Conservation (phyloP, 306 rosid genomes). For the Castanea crenata region DNA sequence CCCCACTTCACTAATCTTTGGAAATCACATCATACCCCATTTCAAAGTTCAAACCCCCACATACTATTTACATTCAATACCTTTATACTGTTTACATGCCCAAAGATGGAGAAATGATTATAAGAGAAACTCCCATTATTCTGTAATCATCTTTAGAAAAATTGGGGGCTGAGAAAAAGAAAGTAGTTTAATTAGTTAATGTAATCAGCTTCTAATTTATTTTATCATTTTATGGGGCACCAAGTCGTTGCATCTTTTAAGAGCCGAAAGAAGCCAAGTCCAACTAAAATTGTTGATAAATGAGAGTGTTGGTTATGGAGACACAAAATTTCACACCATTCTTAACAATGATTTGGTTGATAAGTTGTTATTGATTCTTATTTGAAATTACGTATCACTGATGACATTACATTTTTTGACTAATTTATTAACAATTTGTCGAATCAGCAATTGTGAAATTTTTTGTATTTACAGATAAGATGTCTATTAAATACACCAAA, state of each 20-base stretch:
- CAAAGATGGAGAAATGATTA: slow-evolving; percentile 1
- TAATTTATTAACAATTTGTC: too few relatives aligned
- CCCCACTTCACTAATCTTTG: background rate
- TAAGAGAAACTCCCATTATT: background rate
- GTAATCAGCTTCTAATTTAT: background rate
- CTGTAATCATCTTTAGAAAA: too few relatives aligned
- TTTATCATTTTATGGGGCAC: background rate
- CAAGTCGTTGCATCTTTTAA: background rate
- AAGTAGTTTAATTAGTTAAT: background rate
- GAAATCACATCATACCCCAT: slow-evolving; percentile 34
- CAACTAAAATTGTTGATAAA: slow-evolving; percentile 30
- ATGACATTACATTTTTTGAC: too few relatives aligned
- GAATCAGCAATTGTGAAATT: too few relatives aligned
- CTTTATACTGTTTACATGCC: slow-evolving; percentile 24
- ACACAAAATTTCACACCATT: too few relatives aligned
- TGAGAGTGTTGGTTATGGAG: too few relatives aligned
- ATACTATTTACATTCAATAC: background rate
- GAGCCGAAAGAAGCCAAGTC: slow-evolving; percentile 55
- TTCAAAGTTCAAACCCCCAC: slow-evolving; percentile 23
- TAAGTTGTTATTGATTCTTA: too few relatives aligned
- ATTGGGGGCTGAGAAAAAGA: too few relatives aligned
- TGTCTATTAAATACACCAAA: background rate
- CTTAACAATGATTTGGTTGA: too few relatives aligned
- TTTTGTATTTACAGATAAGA: background rate
- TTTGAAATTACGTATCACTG: too few relatives aligned